Conservation (phyloP, 129 eudicot species). For the Erigeron canadensis region DNA sequence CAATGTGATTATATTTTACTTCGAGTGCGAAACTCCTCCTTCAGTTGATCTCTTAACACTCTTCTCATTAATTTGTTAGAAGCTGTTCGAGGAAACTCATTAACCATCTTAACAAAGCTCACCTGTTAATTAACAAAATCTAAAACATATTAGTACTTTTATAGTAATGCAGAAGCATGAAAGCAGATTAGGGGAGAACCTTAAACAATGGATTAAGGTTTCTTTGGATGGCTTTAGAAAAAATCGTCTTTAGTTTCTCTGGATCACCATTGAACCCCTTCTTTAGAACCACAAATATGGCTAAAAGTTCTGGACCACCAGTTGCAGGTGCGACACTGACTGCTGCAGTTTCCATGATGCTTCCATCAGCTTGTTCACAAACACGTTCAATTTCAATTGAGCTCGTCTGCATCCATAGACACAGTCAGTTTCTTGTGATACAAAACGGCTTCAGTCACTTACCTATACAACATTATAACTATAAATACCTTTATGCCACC, state of each 20-base stretch:
- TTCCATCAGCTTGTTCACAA: slow-evolving; percentile 63
- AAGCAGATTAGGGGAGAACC: slow-evolving; percentile 41
- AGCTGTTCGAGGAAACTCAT: slow-evolving; percentile 85
- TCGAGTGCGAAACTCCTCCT: slow-evolving; percentile 44
- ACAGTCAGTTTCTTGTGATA: slow-evolving; percentile 12
- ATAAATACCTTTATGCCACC: slow-evolving; percentile 91
- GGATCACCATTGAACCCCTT: slow-evolving; percentile 44
- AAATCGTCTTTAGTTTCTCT: slow-evolving; percentile 50
- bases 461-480: background rate
- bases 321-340: slow-evolving; percentile 66
- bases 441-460: background rate
- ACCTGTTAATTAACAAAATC: slow-evolving; percentile 52
- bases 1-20: slow-evolving; percentile 50
- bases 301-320: slow-evolving; percentile 89
- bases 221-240: slow-evolving; percentile 73
- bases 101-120: slow-evolving; percentile 60
- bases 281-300: slow-evolving; percentile 77
- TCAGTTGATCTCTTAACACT: slow-evolving; percentile 69
- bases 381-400: slow-evolving; percentile 90
- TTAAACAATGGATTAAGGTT: slow-evolving; percentile 89
- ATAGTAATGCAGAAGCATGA: background rate
- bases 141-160: slow-evolving; percentile 1
- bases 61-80: slow-evolving; percentile 80
- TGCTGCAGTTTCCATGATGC: slow-evolving; percentile 85
- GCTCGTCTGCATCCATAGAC: slow-evolving; percentile 65